Evolutionary conservation across 441 rosid species (phyloP), one percentile per base, ranked within the genome.

Genomic region (Manihot esculenta): DNA sequence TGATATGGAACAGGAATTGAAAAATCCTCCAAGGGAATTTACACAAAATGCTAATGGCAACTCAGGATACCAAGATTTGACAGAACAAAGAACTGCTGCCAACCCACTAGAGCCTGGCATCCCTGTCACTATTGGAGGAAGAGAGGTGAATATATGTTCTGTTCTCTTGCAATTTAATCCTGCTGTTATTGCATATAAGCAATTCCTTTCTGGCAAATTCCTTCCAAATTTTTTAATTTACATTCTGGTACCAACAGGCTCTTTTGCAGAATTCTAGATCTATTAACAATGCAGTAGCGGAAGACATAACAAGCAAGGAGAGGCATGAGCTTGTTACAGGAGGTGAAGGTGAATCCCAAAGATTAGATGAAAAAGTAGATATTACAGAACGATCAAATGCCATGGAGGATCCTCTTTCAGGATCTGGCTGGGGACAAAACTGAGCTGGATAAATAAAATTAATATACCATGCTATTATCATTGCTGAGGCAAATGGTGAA

Each of bases 1-100:
- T 77, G 76, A 73, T 63, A 73, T 67, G 78, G 65, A 74, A 69
- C 63, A 79, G 81, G 79, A 64, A 38, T 38, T 7, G 42, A 7
- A 38, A 38, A 38, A 38, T 62, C 72, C 62, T 77, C 50, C 64
- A 12, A 42, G 48, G 38, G 49, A 77, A 69, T 21, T 38, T 56
- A 38, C 64, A 6, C 23, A 54, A 35, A 73, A 76, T 70, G 72
- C 57, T 15, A 68, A 63, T 51, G 60, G 50, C 64, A 69, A 45
- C 17, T 50, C 62, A 49, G 71, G 73, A 76, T 65, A 42, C 61
- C 26, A 68, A 71, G 74, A 56, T 48, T 54, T 61, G 53, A 76
- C 68, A 47, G 80, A 79, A 20, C 21, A 55, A 21, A 68, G 18
- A 59, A 41, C 59, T 24, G 71, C 64, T 38, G 27, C 49, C 5